Evolutionary conservation across 139 green algal species (phyloP).

Genomic region (Chlorella sp.): DNA sequence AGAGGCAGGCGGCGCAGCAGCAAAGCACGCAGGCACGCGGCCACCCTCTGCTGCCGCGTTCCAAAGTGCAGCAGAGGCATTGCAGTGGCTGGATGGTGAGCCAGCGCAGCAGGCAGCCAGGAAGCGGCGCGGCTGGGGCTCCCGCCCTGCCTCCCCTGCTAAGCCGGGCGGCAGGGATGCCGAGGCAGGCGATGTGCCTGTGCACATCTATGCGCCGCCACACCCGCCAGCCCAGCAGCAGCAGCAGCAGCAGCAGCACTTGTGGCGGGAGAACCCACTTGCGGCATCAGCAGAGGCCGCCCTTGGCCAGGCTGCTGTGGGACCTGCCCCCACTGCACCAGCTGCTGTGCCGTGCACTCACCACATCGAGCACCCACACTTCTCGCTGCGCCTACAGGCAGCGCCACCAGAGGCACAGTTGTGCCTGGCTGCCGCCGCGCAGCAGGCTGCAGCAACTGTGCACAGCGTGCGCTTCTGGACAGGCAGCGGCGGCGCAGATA

Average conservation of each 20-base stretch:
- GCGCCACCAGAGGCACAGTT: constrained; percentile 7
- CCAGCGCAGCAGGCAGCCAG: neutral
- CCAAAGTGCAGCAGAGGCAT: no score
- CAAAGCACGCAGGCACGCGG: no score
- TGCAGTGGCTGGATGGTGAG: no score
- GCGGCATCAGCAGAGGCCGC: neutral
- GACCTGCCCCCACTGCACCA: neutral
- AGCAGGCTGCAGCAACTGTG: neutral
- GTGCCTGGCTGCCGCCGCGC: neutral
- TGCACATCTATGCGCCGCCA: neutral
- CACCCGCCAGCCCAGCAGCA: neutral
- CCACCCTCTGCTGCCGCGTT: no score
- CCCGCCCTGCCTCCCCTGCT: neutral
- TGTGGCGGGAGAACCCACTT: constrained; percentile 22
- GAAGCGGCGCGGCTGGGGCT: neutral
- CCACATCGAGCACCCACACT: constrained; percentile 6
- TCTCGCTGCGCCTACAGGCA: constrained; percentile 11
- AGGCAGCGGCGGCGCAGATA: neutral
- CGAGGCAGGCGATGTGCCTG: neutral
- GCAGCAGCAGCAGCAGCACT: neutral
- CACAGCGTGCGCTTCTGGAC: constrained; percentile 18
- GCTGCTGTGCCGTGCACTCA: neutral
- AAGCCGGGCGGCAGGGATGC: neutral
- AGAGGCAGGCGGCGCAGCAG: no score
- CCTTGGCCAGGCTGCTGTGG: neutral